Evolutionary conservation across 148 eudicot genomes (phyloP).

Genomic region (Chenopodium formosanum): DNA sequence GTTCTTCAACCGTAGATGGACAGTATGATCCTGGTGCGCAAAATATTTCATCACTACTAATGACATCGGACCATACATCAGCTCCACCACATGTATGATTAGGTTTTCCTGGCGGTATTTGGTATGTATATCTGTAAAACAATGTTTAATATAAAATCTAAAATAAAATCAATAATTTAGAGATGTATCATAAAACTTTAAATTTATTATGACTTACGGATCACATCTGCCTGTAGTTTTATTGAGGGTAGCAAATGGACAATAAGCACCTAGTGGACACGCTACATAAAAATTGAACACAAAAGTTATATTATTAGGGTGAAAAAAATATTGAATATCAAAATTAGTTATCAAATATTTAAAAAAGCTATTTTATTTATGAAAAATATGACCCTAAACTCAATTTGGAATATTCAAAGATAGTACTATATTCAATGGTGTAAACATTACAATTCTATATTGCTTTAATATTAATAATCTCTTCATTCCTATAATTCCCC

Average conservation of each 20-base stretch:
- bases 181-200: background rate
- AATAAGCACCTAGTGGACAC: slow-evolving; percentile 90
- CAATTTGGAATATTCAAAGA: too few species aligned
- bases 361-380: too few species aligned
- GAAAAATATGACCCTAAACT: too few species aligned
- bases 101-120: slow-evolving; percentile 71
- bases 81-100: slow-evolving; percentile 93
- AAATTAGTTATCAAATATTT: too few species aligned
- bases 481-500: too few species aligned
- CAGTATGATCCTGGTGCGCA: slow-evolving; percentile 91
- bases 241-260: slow-evolving; percentile 75
- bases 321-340: background rate
- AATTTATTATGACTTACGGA: slow-evolving; percentile 64
- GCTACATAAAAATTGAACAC: slow-evolving; percentile 43
- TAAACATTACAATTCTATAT: too few species aligned
- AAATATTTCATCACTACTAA: slow-evolving; percentile 54
- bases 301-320: background rate
- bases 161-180: background rate
- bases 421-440: too few species aligned
- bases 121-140: slow-evolving; percentile 72
- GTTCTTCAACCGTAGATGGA: slow-evolving; percentile 56
- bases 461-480: too few species aligned
- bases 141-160: slow-evolving; percentile 16
- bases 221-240: slow-evolving; percentile 72
- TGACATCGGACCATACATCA: slow-evolving; percentile 77